Evolutionary conservation across 2,329 filamentous ascomycete genomes (phyloP).

Genomic region (Verticillium zaregamsianum): DNA sequence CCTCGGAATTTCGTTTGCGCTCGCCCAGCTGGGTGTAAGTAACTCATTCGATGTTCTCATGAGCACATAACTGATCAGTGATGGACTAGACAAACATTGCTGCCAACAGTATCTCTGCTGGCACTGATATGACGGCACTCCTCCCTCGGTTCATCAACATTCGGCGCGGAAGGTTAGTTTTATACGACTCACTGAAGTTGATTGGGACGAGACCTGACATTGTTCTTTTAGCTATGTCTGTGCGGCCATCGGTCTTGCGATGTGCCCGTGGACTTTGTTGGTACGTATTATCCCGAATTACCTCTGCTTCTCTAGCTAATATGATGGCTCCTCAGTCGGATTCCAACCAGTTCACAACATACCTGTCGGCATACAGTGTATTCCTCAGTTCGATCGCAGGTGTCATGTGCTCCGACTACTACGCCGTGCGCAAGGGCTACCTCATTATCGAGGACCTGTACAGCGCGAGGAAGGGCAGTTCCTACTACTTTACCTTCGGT

Average conservation of each 20-base stretch:
- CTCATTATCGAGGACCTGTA: conserved; percentile 77
- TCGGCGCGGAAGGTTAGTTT: conserved; percentile 54
- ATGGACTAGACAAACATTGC: conserved; percentile 86
- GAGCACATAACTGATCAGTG: too few species aligned
- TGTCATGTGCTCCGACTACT: conserved; percentile 89
- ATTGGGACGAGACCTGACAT: too few species aligned
- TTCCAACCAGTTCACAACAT: conserved; percentile 83
- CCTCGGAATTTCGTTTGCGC: conserved; percentile 64
- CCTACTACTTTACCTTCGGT: conserved; percentile 72
- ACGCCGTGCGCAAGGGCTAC: conserved; percentile 77
- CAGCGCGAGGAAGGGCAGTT: conserved; percentile 59
- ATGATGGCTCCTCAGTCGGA: conserved; percentile 46
- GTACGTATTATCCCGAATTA: background rate
- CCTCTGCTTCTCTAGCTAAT: background rate
- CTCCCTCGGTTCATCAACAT: conserved; percentile 80
- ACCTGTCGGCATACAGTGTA: conserved; percentile 86
- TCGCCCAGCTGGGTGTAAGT: conserved; percentile 79
- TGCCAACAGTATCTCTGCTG: conserved; percentile 79
- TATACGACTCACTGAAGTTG: too few species aligned
- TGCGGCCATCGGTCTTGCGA: conserved; percentile 72
- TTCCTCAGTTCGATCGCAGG: conserved; percentile 92
- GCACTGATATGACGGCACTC: conserved; percentile 77
- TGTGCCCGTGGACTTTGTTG: conserved; percentile 77
- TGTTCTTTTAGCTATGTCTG: conserved; percentile 65
- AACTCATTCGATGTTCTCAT: too few species aligned